Conservation (phyloP, 257 asterid genomes). For the Jasminum sambac region DNA sequence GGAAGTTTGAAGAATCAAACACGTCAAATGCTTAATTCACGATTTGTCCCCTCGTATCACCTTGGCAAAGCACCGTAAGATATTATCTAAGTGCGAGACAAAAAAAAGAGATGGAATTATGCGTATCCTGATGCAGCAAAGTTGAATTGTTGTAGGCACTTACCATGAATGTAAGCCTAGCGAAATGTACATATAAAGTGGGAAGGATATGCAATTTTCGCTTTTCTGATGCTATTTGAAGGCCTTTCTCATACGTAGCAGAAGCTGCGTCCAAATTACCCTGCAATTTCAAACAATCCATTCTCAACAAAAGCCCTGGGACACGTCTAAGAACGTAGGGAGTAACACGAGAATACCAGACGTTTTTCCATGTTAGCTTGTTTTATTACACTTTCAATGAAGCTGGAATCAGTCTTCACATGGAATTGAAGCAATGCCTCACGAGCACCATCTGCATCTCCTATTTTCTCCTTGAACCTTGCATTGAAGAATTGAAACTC, state of each 20-base stretch:
- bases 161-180: conserved; percentile 71
- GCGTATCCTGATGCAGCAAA: background rate
- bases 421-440: conserved; percentile 52
- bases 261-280: conserved; percentile 72
- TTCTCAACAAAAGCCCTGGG: conserved; percentile 21
- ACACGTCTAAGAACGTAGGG: conserved; percentile 24
- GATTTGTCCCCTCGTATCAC: background rate
- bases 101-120: background rate
- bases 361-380: conserved; percentile 91
- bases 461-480: conserved; percentile 79
- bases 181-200: conserved; percentile 52
- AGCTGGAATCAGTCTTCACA: conserved; percentile 50
- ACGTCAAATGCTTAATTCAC: background rate
- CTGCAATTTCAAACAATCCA: conserved; percentile 48
- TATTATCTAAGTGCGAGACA: background rate
- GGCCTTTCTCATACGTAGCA: conserved; percentile 59
- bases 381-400: conserved; percentile 45
- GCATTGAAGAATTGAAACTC: conserved; percentile 80
- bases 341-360: conserved; percentile 45
- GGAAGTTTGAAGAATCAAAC: background rate
- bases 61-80: background rate
- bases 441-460: conserved; percentile 66
- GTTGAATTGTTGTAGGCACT: conserved; percentile 22
- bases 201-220: conserved; percentile 56
- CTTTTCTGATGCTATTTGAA: conserved; percentile 55